Conservation (phyloP, 2,329 filamentous ascomycete genomes). For the Colletotrichum spinosum region DNA sequence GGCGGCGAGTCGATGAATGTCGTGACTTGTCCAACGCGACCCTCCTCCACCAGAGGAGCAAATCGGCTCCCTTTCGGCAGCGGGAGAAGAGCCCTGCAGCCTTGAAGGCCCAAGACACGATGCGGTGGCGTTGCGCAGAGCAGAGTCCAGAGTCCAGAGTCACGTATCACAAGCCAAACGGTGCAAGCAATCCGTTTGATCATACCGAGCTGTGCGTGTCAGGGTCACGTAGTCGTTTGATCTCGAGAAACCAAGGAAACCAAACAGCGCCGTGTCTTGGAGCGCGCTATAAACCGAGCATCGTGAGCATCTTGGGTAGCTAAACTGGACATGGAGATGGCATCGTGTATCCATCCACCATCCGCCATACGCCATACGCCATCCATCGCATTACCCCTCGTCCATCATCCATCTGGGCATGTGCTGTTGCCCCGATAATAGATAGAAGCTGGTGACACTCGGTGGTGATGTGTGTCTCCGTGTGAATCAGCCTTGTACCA, state of each 20-base stretch:
- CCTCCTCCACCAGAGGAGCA: neutral
- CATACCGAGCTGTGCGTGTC: constrained; percentile 9
- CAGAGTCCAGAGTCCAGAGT: neutral
- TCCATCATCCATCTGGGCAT: neutral
- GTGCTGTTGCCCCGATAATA: neutral
- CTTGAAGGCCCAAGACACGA: constrained; percentile 16
- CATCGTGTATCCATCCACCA: too few relatives aligned
- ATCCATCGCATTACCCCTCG: too few relatives aligned
- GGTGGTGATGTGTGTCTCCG: neutral
- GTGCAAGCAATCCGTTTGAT: neutral
- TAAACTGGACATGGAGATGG: too few relatives aligned
- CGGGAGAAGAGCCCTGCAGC: neutral
- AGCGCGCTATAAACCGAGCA: neutral
- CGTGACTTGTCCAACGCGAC: neutral
- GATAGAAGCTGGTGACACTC: constrained; percentile 2
- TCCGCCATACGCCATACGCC: too few relatives aligned
- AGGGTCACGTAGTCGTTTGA: constrained; percentile 15
- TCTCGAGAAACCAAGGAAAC: neutral
- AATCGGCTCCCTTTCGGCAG: neutral
- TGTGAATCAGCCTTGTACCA: too few relatives aligned
- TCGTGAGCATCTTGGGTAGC: too few relatives aligned
- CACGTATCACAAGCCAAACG: constrained; percentile 25
- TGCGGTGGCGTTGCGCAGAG: neutral
- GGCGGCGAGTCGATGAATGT: neutral
- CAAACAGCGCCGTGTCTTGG: constrained; percentile 12